Base-by-base conservation (phyloP, 371 early-diverging fungal species). In the Encephalitozoon intestinalis region DNA sequence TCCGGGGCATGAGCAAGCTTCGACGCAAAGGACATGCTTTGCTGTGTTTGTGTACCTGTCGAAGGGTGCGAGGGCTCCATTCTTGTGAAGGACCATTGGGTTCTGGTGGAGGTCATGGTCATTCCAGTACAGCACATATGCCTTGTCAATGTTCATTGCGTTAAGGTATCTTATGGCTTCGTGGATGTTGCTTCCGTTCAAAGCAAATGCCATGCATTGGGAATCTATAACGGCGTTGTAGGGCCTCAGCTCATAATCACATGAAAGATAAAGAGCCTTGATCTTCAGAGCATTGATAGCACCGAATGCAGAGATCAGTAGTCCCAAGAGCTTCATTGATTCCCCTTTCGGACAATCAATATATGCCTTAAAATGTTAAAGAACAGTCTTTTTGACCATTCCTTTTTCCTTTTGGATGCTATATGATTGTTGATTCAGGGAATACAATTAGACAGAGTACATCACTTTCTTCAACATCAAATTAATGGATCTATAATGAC, bases 21-120 rank as follows among this genome's bases (percentile, higher is more conserved):
- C 43, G 26, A 34, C 39, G 54, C 77, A 77, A 11, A 77, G 71
- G 15, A 72, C 34, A 43, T 77, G 58, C 23, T 67, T 63, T 31
- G 77, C 44, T 63, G 28, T 21, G 66, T 77, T 77, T 4, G 71
- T 77, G 28, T 51, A 2, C 9, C 67, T 51, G 9, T 51, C 37
- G 34, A 53, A 71, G 34, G 77, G 77, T 52, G 77, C 71, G 3
- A 77, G 34, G 6, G 26, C 46, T 67, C 71, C 77, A 26, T 39
- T 65, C 5, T 15, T 18, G 28, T 72, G 34, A 4, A 77, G 50
- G 31, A 77, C 77, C n/a, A 58, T 34, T 12, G 58, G 58, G 15
- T 4, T 31, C 12, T n/a, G 18, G 1, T n/a, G 28, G n/a, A 37
- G 30, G 5, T 31, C 25, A 3, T 58, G 34, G 30, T 37, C 58